Base-by-base conservation (phyloP, 129 eudicot species). In the Flaveria brownii region DNA sequence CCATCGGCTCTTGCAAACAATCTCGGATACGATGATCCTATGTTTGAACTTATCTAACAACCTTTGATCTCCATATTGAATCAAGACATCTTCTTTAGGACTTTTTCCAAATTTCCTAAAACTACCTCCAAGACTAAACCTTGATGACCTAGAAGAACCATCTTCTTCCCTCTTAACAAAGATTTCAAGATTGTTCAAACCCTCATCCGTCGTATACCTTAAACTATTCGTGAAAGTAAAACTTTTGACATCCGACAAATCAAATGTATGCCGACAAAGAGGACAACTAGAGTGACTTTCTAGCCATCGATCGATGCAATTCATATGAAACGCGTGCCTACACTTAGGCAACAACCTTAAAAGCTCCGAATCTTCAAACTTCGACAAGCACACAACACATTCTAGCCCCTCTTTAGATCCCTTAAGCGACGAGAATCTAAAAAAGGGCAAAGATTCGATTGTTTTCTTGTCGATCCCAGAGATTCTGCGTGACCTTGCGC, bases 301-400 rank as follows among this genome's bases (percentile, higher is more conserved):
- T 5, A 89, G 78, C 96, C 96, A 89, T 52, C 70, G 72, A 72
- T 87, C 96, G 23, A 89, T 85, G 85, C 96, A 89, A 50, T 65
- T 81, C 81, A 78, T 79, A 71, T 84, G 96, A 59, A 89, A 89
- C 1, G 91, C 86, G 18, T 89, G 96, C 52, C 85, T 76, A 80
- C 96, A 89, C 52, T 72, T 85, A 6, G 96, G 96, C 79, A 89
- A 68, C 73, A 87, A 65, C 52, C 91, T 82, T 63, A 89, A 73
- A 61, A 83, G 57, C 71, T 89, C 91, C 0, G 82, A 64, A 6
- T 84, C 96, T 64, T 89, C 91, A 71, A 84, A 89, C 56, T 59
- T 76, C 3, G 87, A 83, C 62, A 86, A 64, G 81, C 96, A 89
- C 14, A 89, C 89, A 1, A 78, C 86, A 17, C 96, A 89, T 65